Conservation (phyloP, 176 grass and related monocot species). For the Aegilops sharonensis region DNA sequence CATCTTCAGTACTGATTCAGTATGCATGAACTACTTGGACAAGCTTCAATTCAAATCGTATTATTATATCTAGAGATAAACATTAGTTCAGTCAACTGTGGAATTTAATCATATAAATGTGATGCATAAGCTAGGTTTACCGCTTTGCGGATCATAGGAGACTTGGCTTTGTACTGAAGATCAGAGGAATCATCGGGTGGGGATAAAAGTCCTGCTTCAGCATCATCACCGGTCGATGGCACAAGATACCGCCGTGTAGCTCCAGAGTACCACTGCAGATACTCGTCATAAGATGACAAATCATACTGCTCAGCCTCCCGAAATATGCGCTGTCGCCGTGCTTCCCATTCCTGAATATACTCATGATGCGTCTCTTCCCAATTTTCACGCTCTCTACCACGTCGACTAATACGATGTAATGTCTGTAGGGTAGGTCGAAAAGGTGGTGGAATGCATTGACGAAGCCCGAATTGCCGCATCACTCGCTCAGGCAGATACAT, state of each 20-base stretch:
- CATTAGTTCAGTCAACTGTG: not conserved
- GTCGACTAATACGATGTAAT: constrained; percentile 60
- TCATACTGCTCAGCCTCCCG: constrained; percentile 54
- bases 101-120: not conserved
- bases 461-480: constrained; percentile 61
- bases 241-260: constrained; percentile 58
- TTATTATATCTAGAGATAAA: constrained; percentile 8
- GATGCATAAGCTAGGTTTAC: constrained; percentile 34
- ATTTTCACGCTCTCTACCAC: constrained; percentile 48
- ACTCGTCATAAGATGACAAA: constrained; percentile 56
- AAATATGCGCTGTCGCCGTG: constrained; percentile 55
- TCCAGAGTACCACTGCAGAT: constrained; percentile 59
- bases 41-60: constrained; percentile 21
- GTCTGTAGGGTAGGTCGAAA: constrained; percentile 54
- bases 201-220: constrained; percentile 39
- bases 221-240: constrained; percentile 32
- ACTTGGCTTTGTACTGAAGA: constrained; percentile 38
- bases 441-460: constrained; percentile 54
- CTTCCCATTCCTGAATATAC: constrained; percentile 63
- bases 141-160: constrained; percentile 56
- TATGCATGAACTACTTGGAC: not conserved
- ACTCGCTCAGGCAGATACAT: constrained; percentile 70
- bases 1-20: constrained; percentile 11
- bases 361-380: constrained; percentile 53
- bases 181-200: constrained; percentile 25